phyloP scores from a whole-genome alignment of 148 eudicot genomes.

The Rhododendron mucronatum region DNA sequence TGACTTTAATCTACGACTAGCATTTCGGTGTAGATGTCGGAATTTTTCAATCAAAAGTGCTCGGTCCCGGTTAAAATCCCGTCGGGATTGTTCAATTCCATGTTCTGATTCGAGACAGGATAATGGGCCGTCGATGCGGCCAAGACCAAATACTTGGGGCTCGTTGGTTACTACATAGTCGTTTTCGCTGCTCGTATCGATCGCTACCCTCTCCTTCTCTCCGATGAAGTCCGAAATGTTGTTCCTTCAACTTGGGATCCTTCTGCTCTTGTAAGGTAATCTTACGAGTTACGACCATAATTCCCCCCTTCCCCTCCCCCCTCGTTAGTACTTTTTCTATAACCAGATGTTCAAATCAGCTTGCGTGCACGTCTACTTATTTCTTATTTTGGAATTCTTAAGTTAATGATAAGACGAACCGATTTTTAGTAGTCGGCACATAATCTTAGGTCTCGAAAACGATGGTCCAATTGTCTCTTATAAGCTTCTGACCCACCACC shows the following conservation, averaged over 20 bases:
- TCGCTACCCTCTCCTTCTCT: constrained; percentile 56
- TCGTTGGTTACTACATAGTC: constrained; percentile 60
- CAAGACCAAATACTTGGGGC: constrained; percentile 50
- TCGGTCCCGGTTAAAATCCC: constrained; percentile 68
- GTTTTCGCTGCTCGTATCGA: constrained; percentile 52
- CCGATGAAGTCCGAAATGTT: constrained; percentile 49
- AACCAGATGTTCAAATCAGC: too few relatives aligned
- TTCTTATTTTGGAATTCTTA: too few relatives aligned
- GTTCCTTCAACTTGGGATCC: constrained; percentile 86
- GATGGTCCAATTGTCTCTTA: not conserved
- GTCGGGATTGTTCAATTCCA: constrained; percentile 58
- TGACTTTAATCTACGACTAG: not conserved
- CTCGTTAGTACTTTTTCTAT: too few relatives aligned
- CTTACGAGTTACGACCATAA: too few relatives aligned
- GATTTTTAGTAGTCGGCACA: not conserved
- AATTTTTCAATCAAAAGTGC: constrained; percentile 52
- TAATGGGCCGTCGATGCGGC: constrained; percentile 73
- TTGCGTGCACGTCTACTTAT: not conserved
- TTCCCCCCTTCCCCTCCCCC: too few relatives aligned
- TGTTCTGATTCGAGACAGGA: constrained; percentile 61
- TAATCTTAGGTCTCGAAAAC: not conserved
- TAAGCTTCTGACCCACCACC: not conserved
- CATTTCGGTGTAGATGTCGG: constrained; percentile 58
- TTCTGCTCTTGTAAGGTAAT: constrained; percentile 65
- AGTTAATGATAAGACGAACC: too few relatives aligned